phyloP scores from a whole-genome alignment of 108 stramenopile species.

The Cyclotella kingstonii region DNA sequence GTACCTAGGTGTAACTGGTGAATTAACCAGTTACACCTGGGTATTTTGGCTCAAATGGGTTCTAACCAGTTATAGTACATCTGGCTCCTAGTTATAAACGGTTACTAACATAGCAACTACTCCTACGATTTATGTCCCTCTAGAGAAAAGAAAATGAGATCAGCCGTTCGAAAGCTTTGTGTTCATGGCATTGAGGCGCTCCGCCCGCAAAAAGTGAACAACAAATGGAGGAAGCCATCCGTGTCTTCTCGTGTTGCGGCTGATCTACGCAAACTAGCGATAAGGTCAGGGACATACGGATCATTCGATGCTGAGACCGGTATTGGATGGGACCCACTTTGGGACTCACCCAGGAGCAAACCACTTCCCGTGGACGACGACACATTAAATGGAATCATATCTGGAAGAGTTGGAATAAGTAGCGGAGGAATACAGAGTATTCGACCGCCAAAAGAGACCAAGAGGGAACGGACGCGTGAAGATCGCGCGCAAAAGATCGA shows the following conservation, averaged over 20 bases:
- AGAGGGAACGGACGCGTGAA: constrained; percentile 65
- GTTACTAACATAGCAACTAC: too few relatives aligned
- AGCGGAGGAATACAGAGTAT: constrained; percentile 37
- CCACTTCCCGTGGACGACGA: background rate
- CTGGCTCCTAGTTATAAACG: too few relatives aligned
- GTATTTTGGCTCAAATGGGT: too few relatives aligned
- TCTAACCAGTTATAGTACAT: too few relatives aligned
- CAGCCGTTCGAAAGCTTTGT: constrained; percentile 67
- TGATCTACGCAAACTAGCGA: constrained; percentile 67
- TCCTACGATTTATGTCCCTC: too few relatives aligned
- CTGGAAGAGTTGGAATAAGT: constrained; percentile 9
- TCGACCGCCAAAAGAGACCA: constrained; percentile 61
- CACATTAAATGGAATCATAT: background rate
- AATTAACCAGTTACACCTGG: too few relatives aligned
- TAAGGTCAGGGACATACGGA: constrained; percentile 70
- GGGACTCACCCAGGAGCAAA: constrained; percentile 59
- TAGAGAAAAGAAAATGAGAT: constrained; percentile 56
- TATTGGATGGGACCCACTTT: constrained; percentile 73
- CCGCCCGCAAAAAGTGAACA: constrained; percentile 56
- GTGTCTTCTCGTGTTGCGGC: constrained; percentile 65
- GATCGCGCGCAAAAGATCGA: constrained; percentile 74
- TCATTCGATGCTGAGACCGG: constrained; percentile 58
- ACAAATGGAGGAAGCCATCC: constrained; percentile 61
- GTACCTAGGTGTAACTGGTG: too few relatives aligned
- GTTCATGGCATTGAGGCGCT: constrained; percentile 67